phyloP scores from a whole-genome alignment of 345 rosid species.

The Syzygium grande region DNA sequence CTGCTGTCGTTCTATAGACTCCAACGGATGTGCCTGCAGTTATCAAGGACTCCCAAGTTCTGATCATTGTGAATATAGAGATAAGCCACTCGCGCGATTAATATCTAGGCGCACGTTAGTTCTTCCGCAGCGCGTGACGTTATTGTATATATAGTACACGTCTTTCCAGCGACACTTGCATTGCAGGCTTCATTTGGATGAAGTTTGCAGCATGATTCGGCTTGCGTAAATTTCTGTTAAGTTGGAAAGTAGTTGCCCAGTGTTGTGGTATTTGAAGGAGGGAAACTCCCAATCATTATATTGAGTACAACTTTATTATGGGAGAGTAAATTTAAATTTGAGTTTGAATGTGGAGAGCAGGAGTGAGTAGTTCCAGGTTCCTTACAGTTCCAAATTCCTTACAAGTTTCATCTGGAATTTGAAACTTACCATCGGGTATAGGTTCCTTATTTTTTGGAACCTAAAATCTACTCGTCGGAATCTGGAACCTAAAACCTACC shows the following conservation, averaged over 20 bases:
- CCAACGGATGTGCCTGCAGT: background rate
- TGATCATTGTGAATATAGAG: background rate
- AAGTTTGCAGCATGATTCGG: background rate
- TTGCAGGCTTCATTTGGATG: background rate
- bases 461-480: too few species aligned
- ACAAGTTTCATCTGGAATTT: too few species aligned
- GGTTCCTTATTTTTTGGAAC: too few species aligned
- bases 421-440: rapidly evolving
- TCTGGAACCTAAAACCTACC: too few species aligned
- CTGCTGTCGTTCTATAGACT: background rate
- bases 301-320: background rate
- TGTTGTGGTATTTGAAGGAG: background rate
- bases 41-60: background rate
- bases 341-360: background rate
- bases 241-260: background rate
- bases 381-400: too few species aligned
- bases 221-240: background rate
- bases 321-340: background rate
- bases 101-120: background rate
- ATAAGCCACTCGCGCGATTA: background rate
- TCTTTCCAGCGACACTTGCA: background rate
- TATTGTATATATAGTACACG: background rate
- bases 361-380: too few species aligned
- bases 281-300: background rate
- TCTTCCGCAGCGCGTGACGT: background rate